Evolutionary conservation across 129 eudicot species (phyloP).

Genomic region (Pittosporum tobira): DNA sequence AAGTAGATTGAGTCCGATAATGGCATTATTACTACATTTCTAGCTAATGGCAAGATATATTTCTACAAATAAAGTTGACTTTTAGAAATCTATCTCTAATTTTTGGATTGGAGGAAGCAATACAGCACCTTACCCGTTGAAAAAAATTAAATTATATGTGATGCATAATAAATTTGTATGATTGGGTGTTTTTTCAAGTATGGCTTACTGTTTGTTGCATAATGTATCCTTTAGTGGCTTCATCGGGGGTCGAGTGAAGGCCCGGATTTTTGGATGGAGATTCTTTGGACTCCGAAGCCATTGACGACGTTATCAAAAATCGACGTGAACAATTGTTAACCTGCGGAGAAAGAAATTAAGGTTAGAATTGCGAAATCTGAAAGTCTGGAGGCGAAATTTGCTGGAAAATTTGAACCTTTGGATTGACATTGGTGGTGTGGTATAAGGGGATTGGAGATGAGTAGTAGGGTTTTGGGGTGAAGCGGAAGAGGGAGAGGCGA

Average conservation of each 20-base stretch:
- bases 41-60: too few relatives aligned
- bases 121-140: too few relatives aligned
- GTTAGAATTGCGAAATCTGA: neutral
- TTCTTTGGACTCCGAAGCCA: slow-evolving; percentile 66
- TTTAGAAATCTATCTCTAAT: too few relatives aligned
- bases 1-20: too few relatives aligned
- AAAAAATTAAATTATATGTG: too few relatives aligned
- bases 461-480: slow-evolving; percentile 19
- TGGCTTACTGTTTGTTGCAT: slow-evolving; percentile 82
- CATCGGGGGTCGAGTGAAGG: slow-evolving; percentile 50
- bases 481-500: slow-evolving; percentile 27
- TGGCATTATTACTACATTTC: too few relatives aligned
- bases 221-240: slow-evolving; percentile 72
- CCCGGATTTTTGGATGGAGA: slow-evolving; percentile 81
- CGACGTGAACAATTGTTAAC: slow-evolving; percentile 17
- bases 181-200: neutral
- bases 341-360: slow-evolving; percentile 20
- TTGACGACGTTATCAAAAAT: slow-evolving; percentile 36
- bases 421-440: slow-evolving; percentile 21
- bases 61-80: too few relatives aligned
- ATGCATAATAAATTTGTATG: too few relatives aligned
- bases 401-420: slow-evolving; percentile 23
- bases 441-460: slow-evolving; percentile 21
- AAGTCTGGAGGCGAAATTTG: neutral
- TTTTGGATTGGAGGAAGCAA: too few relatives aligned